Base-by-base conservation (phyloP, 306 rosid species). In the Vachellia pachyceras region DNA sequence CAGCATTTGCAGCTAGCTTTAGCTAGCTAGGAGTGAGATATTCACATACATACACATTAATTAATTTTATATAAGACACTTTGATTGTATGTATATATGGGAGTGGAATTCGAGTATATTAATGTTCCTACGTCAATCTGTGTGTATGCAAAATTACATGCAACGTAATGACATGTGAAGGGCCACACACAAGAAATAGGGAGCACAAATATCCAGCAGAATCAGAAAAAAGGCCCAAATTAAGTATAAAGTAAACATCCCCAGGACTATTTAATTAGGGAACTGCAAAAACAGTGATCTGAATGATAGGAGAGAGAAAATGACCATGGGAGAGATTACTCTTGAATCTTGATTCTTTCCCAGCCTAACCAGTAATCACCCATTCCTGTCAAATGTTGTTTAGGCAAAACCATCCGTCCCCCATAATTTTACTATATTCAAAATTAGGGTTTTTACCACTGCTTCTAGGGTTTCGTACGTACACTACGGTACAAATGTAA, bases 201-300 rank as follows among this genome's bases (percentile, higher is more conserved):
- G 94, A 89, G 89, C 95, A 87, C 58, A 81, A 83, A 55, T n/a
- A 92, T 90, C 90, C 69, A 35, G 67, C 68, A 89, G 80, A 84
- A 84, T 90, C 92, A 57, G 35, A 80, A 82, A 58, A 84, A 79
- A 85, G 89, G 83, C 83, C 86, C 91, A 86, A 88, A 86, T 81
- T 78, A 61, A 83, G 80, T 60, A 80, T 78, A 88, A 88, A 84
- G 92, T 79, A 70, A 66, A 69, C 86, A 78, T 63, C 89, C 81
- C 11, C 15, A 83, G 84, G 79, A 73, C 84, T 72, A 86, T n/a
- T 87, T 84, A 88, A 89, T 85, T 81, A 82, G 83, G 89, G 83
- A 78, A 86, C 42, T 54, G 66, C 79, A 83, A 76, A 79, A 82
- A 94, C 87, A 84, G 89, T 85, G 80, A 76, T 84, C 86, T 88